Evolutionary conservation across 2,329 filamentous ascomycete species (phyloP).

Genomic region (Xylaria polymorpha): DNA sequence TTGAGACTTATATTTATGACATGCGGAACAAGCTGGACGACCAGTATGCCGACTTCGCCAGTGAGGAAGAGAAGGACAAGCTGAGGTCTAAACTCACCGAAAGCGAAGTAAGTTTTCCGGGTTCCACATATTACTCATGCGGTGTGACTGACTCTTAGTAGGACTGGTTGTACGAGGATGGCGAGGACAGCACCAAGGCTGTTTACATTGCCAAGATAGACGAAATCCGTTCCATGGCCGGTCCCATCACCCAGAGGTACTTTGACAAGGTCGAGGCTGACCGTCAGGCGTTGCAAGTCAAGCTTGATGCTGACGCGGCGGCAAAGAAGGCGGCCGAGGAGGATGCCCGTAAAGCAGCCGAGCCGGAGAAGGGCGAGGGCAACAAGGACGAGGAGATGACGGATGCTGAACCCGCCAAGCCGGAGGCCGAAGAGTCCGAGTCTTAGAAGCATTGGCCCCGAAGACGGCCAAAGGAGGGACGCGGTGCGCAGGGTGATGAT

Average conservation of each 20-base stretch:
- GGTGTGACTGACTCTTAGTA: conserved; percentile 55
- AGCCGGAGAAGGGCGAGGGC: conserved; percentile 64
- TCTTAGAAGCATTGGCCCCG: conserved; percentile 37
- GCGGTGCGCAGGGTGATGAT: not conserved
- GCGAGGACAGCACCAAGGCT: conserved; percentile 92
- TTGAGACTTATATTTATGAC: conserved; percentile 97
- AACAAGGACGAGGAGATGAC: conserved; percentile 72
- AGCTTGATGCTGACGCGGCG: conserved; percentile 79
- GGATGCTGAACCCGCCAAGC: conserved; percentile 66
- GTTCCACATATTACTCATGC: not conserved
- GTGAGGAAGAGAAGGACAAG: conserved; percentile 90
- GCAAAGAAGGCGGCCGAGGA: conserved; percentile 74
- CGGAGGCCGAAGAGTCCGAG: conserved; percentile 62
- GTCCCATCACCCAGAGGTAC: conserved; percentile 92
- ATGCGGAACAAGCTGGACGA: conserved; percentile 95
- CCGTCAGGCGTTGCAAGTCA: conserved; percentile 80
- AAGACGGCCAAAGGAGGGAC: not conserved
- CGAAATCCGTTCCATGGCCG: conserved; percentile 90
- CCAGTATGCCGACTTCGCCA: conserved; percentile 87
- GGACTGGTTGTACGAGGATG: conserved; percentile 99
- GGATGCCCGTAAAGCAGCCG: conserved; percentile 51
- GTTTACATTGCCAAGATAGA: conserved; percentile 96
- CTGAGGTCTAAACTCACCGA: conserved; percentile 84
- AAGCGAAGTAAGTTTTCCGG: conserved; percentile 77
- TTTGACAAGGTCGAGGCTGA: conserved; percentile 94